These are phyloP conservation scores for Fusarium continuum DNA, from an alignment of 2,329 filamentous ascomycete species.

Conservation along the genomic window DNA sequence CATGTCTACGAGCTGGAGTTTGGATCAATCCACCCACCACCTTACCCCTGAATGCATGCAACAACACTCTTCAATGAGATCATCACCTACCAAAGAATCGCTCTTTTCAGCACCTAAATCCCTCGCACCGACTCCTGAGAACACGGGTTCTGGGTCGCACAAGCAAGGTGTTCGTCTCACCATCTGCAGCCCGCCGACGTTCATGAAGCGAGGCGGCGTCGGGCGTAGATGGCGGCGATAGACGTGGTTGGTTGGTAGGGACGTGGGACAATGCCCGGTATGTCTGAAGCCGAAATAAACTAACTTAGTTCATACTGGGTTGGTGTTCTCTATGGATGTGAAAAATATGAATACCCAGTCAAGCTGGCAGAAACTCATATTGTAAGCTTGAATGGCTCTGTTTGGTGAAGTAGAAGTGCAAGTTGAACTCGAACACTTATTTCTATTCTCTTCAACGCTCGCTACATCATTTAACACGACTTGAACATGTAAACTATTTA, in stretches of 20 bases:
- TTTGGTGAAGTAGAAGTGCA: neutral
- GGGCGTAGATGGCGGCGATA: neutral
- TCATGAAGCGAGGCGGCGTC: slow-evolving; percentile 38
- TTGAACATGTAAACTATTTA: neutral
- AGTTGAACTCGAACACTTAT: no score
- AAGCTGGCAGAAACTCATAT: neutral
- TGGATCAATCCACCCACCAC: neutral
- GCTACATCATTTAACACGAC: neutral
- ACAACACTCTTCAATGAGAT: neutral
- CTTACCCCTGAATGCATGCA: neutral
- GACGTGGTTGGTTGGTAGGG: slow-evolving; percentile 11
- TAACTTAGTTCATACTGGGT: neutral
- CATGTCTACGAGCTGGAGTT: neutral
- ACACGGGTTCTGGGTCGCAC: slow-evolving; percentile 18
- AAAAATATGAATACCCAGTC: no score
- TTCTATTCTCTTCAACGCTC: no score
- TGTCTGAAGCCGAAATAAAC: slow-evolving; percentile 29
- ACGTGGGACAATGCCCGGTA: slow-evolving; percentile 10
- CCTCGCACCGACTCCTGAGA: neutral
- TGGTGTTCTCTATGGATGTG: neutral
- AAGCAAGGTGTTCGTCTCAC: slow-evolving; percentile 29
- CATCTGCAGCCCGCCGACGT: slow-evolving; percentile 25
- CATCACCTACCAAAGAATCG: neutral
- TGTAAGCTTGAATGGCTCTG: neutral
- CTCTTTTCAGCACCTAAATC: neutral